These are phyloP conservation scores for Lodderomyces margitis DNA, from an alignment of 1,139 yeast genomes.

Conservation along the genomic window DNA sequence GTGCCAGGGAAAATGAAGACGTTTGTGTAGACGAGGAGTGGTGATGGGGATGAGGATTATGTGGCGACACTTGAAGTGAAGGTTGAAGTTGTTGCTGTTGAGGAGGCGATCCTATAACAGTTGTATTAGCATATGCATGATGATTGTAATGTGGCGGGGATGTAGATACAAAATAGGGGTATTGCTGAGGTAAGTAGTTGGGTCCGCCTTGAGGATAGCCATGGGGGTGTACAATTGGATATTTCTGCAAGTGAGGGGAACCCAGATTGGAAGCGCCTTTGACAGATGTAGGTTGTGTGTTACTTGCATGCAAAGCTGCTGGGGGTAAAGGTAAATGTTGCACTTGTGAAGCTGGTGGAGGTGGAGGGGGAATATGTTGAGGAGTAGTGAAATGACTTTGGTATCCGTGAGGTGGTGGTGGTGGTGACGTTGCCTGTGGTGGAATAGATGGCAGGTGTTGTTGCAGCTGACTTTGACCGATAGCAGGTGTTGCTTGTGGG, in stretches of 20 bases:
- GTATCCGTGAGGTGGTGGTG: slow-evolving; percentile 20
- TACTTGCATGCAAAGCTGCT: slow-evolving; percentile 2
- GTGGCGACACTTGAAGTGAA: slow-evolving; percentile 2
- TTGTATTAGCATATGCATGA: slow-evolving; percentile 10
- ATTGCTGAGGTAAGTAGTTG: slow-evolving; percentile 17
- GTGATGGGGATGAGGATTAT: slow-evolving; percentile 3
- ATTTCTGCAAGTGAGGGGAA: slow-evolving; percentile 37
- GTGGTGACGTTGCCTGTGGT: slow-evolving; percentile 10
- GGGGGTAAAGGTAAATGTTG: slow-evolving; percentile 13
- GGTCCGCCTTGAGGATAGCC: slow-evolving; percentile 8
- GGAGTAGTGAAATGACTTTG: slow-evolving; percentile 29
- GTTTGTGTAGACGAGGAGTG: slow-evolving; percentile 3
- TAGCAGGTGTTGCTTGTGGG: slow-evolving; percentile 6
- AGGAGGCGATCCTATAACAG: slow-evolving; percentile 1
- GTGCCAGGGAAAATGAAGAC: slow-evolving; percentile 3
- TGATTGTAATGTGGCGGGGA: slow-evolving; percentile 20
- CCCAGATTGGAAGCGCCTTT: slow-evolving; percentile 18
- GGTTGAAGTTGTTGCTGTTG: slow-evolving; percentile 5
- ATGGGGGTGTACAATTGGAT: slow-evolving; percentile 20
- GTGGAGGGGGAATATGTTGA: slow-evolving; percentile 12
- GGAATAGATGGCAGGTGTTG: slow-evolving; percentile 14
- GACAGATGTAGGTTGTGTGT: slow-evolving; percentile 5
- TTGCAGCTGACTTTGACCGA: slow-evolving; percentile 10
- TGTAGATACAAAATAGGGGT: slow-evolving; percentile 27
- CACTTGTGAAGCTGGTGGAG: slow-evolving; percentile 9